Conservation (phyloP, 148 eudicot genomes). For the Vaccinium macrocarpon region DNA sequence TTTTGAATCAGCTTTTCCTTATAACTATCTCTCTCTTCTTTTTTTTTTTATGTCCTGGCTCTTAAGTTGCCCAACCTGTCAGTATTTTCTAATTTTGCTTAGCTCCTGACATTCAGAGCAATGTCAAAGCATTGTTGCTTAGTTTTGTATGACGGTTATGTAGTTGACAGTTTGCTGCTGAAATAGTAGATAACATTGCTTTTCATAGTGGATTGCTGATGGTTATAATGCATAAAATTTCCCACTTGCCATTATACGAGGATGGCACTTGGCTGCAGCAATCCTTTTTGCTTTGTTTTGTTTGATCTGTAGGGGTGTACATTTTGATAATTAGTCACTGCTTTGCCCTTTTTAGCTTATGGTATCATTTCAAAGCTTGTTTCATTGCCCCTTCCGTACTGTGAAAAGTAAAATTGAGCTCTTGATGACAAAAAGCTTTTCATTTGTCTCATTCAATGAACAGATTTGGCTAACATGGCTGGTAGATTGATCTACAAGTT, state of each 20-base stretch:
- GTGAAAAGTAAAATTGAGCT: neutral
- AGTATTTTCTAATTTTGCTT: neutral
- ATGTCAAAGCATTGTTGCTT: neutral
- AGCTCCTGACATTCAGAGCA: neutral
- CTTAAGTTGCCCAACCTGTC: neutral
- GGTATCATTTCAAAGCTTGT: neutral
- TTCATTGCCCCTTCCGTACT: neutral
- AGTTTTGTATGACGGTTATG: neutral
- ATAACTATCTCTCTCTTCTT: no score
- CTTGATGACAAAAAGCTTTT: neutral
- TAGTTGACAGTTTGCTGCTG: neutral
- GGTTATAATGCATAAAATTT: neutral
- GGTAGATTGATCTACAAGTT: slow-evolving; percentile 54
- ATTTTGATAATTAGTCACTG: neutral
- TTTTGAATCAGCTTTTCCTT: neutral
- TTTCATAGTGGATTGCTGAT: neutral
- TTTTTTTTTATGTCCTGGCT: neutral
- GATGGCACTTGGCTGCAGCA: neutral
- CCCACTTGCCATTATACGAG: neutral
- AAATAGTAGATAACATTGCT: neutral
- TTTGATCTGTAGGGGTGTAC: neutral
- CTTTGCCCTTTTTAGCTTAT: neutral
- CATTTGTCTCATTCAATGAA: neutral
- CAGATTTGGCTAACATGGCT: slow-evolving; percentile 39
- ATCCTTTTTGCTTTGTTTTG: neutral